phyloP scores from a whole-genome alignment of 768 basidiomycete genomes.

The Gautieria morchelliformis region DNA sequence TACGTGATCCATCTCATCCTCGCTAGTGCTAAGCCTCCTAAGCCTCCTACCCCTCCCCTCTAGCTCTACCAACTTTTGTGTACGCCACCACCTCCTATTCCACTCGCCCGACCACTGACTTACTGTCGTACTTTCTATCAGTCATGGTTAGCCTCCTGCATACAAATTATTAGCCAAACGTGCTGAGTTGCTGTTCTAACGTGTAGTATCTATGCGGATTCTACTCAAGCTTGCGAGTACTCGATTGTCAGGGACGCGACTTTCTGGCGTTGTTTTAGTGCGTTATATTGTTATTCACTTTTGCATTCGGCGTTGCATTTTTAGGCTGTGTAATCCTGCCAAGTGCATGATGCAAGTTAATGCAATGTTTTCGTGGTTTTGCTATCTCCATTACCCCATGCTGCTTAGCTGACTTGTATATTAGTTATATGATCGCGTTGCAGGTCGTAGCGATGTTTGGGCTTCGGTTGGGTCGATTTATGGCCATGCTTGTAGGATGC shows the following conservation, averaged over 20 bases:
- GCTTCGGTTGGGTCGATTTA: constrained; percentile 52
- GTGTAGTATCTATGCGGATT: constrained; percentile 17
- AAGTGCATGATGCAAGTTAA: not conserved
- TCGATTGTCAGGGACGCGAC: constrained; percentile 22
- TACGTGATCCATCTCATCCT: not conserved
- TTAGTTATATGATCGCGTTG: constrained; percentile 9
- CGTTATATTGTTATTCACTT: constrained; percentile 1
- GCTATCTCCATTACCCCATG: not conserved
- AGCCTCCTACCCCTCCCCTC: not conserved
- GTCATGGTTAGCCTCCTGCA: not conserved
- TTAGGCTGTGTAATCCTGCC: not conserved
- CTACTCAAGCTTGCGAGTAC: constrained; percentile 2
- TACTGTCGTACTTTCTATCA: not conserved
- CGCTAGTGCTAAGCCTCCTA: too few relatives aligned
- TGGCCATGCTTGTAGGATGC: constrained; percentile 49
- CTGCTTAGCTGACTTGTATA: not conserved
- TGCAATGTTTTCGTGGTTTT: too few relatives aligned
- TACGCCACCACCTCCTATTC: not conserved
- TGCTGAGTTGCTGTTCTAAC: not conserved
- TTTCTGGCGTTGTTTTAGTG: constrained; percentile 20
- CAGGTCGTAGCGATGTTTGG: constrained; percentile 69
- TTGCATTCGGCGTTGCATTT: not conserved
- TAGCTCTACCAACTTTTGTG: constrained; percentile 1
- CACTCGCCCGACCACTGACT: not conserved
- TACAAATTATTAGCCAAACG: not conserved